Evolutionary conservation across 108 stramenopile species (phyloP), one percentile per base, ranked within the genome.

Genomic region (Nitzschia sp.): DNA sequence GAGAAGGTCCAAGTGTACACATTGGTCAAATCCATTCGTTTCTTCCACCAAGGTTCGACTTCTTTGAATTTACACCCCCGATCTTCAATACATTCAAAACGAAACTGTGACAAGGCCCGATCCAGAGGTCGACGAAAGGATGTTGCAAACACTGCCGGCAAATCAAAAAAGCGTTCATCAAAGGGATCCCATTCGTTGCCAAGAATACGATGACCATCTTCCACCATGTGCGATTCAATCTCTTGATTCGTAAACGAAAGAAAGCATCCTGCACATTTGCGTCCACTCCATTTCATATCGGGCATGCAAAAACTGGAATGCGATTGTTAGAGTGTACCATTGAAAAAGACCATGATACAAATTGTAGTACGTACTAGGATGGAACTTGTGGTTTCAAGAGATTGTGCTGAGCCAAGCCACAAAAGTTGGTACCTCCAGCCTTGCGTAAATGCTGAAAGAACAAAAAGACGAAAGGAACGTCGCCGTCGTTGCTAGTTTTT

Each of bases 131-230:
- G 81, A 20, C 90, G 84, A 69, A 91, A 91, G 15, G 85, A 86
- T 10, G 90, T 91, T 21, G 83, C 84, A 79, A 91, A 91, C 0
- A 86, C 73, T 1, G 90, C 90, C 12, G 85, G 85, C 22, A 91
- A 68, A 8, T 88, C 84, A 58, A 88, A 91, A 62, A 83, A 77
- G 14, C 82, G 81, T 9, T 70, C 56, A 39, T 83, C 84, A 70
- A 91, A 91, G 43, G 71, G 67, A 59, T 91, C 87, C 90, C 90
- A 91, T 63, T 91, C 90, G 52, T 91, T 91, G 10, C 90, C 90
- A 0, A 80, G 76, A 54, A 91, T 87, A n/a, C 82, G 61, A 69
- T 76, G 76, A 10, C 77, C 75, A 2, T 68, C 46, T 19, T 51
- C 58, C 29, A 40, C 9, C 85, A 88, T 86, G 21, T 76, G 64